phyloP scores from a whole-genome alignment of 2,329 filamentous ascomycete species.

The Alternaria viburni region DNA sequence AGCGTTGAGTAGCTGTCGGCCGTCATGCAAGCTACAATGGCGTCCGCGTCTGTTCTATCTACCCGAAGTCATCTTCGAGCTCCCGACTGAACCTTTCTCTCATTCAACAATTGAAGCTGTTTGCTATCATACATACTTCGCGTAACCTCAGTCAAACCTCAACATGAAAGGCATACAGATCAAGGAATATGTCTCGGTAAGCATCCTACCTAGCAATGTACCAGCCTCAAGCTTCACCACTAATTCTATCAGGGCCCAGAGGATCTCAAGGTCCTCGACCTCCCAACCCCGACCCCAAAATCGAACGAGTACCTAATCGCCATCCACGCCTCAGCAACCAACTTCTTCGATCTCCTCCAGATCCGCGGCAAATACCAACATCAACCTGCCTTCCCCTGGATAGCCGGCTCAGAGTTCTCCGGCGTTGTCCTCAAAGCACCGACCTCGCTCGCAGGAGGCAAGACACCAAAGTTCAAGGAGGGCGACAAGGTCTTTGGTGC shows the following conservation, averaged over 20 bases:
- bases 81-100: not conserved
- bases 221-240: not conserved
- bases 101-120: too few species aligned
- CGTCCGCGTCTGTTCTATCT: not conserved
- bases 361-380: slow-evolving; percentile 95
- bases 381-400: slow-evolving; percentile 87
- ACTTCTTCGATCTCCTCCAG: slow-evolving; percentile 97
- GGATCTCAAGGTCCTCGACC: slow-evolving; percentile 75
- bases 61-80: not conserved
- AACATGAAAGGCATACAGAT: slow-evolving; percentile 78
- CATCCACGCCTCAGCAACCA: slow-evolving; percentile 85
- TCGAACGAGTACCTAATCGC: slow-evolving; percentile 82
- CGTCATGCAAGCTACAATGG: slow-evolving; percentile 5
- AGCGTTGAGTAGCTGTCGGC: slow-evolving; percentile 4
- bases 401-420: slow-evolving; percentile 85
- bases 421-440: slow-evolving; percentile 76
- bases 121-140: not conserved
- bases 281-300: slow-evolving; percentile 76
- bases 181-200: slow-evolving; percentile 75
- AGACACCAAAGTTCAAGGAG: slow-evolving; percentile 68
- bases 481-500: slow-evolving; percentile 89
- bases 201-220: slow-evolving; percentile 8
- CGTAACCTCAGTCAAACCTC: not conserved
- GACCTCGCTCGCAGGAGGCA: slow-evolving; percentile 50
- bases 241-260: slow-evolving; percentile 67